Evolutionary conservation across 306 rosid species (phyloP).

Genomic region (Glycine latifolia): DNA sequence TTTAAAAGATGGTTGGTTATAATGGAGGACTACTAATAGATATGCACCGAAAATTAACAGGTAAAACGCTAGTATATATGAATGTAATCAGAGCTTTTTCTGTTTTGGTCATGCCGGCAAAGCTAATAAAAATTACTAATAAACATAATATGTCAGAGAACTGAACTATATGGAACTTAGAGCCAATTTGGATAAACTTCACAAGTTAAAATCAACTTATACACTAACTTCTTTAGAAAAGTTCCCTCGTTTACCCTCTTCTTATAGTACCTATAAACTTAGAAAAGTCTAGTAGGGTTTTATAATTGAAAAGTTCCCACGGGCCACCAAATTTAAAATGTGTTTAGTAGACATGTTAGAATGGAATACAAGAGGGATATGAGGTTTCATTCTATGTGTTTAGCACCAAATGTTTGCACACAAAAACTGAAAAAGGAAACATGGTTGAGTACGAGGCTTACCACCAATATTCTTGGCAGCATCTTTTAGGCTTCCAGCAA

Average conservation of each 20-base stretch:
- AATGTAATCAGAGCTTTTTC: slow-evolving; percentile 13
- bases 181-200: background rate
- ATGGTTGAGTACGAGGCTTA: slow-evolving; percentile 46
- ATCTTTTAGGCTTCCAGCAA: slow-evolving; percentile 94
- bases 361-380: background rate
- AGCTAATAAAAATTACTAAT: background rate
- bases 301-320: background rate
- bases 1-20: slow-evolving; percentile 18
- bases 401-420: slow-evolving; percentile 8
- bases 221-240: background rate
- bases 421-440: slow-evolving; percentile 29
- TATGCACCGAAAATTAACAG: background rate
- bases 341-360: too few species aligned
- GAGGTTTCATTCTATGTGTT: background rate
- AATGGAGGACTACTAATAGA: slow-evolving; percentile 31
- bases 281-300: background rate
- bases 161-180: background rate
- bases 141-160: slow-evolving; percentile 18
- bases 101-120: background rate
- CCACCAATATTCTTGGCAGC: slow-evolving; percentile 99
- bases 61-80: background rate
- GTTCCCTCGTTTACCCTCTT: background rate
- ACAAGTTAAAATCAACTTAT: background rate
- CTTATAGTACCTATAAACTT: background rate
- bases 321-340: too few species aligned